Percentiles rank a stretch among this genome's conserved stretches.
Conservation (phyloP, 2,329 filamentous ascomycete species). For the Monosporascus sp. region DNA sequence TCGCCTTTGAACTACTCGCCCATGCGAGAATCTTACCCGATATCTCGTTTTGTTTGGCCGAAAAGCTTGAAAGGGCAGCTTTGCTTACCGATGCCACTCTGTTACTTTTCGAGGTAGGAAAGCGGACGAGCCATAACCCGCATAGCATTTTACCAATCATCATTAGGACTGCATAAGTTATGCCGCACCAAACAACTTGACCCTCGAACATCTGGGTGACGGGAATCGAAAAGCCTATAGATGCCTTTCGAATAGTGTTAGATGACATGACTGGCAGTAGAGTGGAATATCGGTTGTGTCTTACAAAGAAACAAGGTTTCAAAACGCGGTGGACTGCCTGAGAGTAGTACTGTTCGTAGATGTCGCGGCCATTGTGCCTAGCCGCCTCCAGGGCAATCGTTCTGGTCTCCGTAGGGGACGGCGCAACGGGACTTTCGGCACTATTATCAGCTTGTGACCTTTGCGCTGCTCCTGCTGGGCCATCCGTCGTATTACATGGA, state of each 20-base stretch:
- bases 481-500: too few relatives aligned
- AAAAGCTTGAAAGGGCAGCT: too few relatives aligned
- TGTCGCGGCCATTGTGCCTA: constrained; percentile 2
- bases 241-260: constrained; percentile 31
- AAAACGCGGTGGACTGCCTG: constrained; percentile 45
- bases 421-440: too few relatives aligned
- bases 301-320: constrained; percentile 68
- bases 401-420: neutral
- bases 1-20: too few relatives aligned
- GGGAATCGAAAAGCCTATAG: constrained; percentile 73
- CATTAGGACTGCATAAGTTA: constrained; percentile 71
- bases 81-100: neutral
- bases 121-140: constrained; percentile 49
- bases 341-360: constrained; percentile 36
- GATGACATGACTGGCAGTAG: too few relatives aligned
- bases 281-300: constrained; percentile 15
- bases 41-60: too few relatives aligned
- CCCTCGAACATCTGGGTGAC: constrained; percentile 63
- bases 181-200: constrained; percentile 62
- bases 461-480: too few relatives aligned
- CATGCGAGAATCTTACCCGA: too few relatives aligned
- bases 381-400: neutral
- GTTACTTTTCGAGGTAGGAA: constrained; percentile 15
- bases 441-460: too few relatives aligned
- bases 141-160: constrained; percentile 53